phyloP scores from a whole-genome alignment of 768 basidiomycete species.

The Hygrocybe punicea region DNA sequence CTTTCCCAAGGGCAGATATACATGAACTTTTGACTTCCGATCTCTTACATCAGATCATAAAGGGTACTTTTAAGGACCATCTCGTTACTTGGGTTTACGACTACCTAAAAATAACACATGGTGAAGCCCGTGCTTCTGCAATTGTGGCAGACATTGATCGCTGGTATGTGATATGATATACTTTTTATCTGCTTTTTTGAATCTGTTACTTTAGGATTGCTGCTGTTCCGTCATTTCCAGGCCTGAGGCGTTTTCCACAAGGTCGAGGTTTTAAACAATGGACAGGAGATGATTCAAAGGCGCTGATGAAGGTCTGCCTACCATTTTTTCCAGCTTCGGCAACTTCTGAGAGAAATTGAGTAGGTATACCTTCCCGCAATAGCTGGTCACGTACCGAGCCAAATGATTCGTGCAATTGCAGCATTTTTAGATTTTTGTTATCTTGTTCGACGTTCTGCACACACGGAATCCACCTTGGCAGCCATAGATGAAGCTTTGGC shows the following conservation, averaged over 20 bases:
- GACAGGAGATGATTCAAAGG: slow-evolving; percentile 15
- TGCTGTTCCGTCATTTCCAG: slow-evolving; percentile 7
- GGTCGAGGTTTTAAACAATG: slow-evolving; percentile 10
- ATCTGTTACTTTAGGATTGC: slow-evolving; percentile 3
- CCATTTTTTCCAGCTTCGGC: background rate
- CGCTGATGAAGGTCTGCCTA: slow-evolving; percentile 9
- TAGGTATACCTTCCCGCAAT: slow-evolving; percentile 24
- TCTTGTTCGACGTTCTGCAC: slow-evolving; percentile 16
- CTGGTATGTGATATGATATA: slow-evolving; percentile 13
- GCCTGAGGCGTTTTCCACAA: slow-evolving; percentile 9
- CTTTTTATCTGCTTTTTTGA: background rate
- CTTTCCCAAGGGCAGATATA: slow-evolving; percentile 37
- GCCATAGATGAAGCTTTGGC: background rate
- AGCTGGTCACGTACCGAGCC: slow-evolving; percentile 14
- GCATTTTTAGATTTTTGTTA: slow-evolving; percentile 25
- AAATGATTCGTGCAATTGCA: slow-evolving; percentile 13
- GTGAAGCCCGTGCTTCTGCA: slow-evolving; percentile 13
- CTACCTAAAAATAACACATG: slow-evolving; percentile 25
- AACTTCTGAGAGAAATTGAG: background rate
- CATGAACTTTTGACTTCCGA: slow-evolving; percentile 33
- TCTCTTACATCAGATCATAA: slow-evolving; percentile 39
- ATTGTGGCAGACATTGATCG: slow-evolving; percentile 37
- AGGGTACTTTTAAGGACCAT: slow-evolving; percentile 43
- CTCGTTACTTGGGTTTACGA: slow-evolving; percentile 35
- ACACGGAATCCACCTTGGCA: slow-evolving; percentile 6